Conservation (phyloP, 495 filamentous ascomycete species). For the Amorphotheca resinae region DNA sequence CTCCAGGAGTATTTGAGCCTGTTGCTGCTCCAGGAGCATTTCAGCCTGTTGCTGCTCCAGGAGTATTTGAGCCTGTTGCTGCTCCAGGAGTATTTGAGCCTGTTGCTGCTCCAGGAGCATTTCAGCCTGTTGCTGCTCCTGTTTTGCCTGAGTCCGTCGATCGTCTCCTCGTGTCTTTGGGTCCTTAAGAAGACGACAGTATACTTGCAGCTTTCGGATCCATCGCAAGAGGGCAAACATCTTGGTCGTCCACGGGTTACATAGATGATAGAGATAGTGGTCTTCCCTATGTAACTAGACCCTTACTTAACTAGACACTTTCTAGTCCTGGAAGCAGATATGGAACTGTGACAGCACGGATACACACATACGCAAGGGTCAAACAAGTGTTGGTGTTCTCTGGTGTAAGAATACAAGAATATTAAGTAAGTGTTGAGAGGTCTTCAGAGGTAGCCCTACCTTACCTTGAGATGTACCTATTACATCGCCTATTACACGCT, state of each 20-base stretch:
- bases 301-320: not conserved
- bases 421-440: not conserved
- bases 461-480: not conserved
- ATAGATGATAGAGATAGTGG: not conserved
- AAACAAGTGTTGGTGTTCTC: not conserved
- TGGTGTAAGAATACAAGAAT: not conserved
- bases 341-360: not conserved
- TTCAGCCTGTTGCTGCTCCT: no score
- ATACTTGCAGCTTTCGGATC: no score
- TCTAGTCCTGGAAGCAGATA: not conserved
- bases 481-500: not conserved
- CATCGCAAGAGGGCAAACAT: no score
- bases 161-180: no score
- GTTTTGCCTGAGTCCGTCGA: no score
- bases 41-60: no score
- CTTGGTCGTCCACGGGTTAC: not conserved
- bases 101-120: no score
- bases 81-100: no score
- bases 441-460: not conserved
- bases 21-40: no score
- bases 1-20: no score
- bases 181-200: no score
- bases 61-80: no score
- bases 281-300: not conserved
- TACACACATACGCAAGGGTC: not conserved